A percentile compares a stretch with the other conserved stretches of the same genome.
Conservation (phyloP, 305 asterid species). For the Nicotiana rustica region DNA sequence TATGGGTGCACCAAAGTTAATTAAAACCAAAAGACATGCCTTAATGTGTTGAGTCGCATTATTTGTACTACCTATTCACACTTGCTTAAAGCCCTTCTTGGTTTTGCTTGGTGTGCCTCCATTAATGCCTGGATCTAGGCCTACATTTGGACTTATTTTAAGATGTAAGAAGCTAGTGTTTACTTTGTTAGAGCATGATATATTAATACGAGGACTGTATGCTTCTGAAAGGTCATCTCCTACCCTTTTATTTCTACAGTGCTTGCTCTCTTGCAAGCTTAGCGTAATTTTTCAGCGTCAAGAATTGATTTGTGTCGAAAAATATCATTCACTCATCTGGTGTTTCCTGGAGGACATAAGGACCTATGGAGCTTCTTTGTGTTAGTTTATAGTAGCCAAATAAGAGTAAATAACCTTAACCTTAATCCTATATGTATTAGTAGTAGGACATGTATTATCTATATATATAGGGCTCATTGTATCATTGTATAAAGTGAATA, state of each 20-base stretch:
- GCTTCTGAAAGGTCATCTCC: not conserved
- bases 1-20: not conserved
- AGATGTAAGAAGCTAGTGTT: not conserved
- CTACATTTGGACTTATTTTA: not conserved
- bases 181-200: not conserved
- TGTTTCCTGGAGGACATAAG: not conserved
- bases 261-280: not conserved
- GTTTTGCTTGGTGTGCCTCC: not conserved
- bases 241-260: too few relatives aligned
- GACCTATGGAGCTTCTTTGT: not conserved
- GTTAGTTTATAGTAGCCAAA: too few relatives aligned
- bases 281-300: not conserved
- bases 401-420: too few relatives aligned
- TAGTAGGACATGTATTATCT: too few relatives aligned
- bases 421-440: too few relatives aligned
- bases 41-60: conserved; percentile 7
- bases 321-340: not conserved
- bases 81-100: not conserved
- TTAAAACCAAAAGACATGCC: not conserved
- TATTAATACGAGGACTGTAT: not conserved
- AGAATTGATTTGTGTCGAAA: not conserved
- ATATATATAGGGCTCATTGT: too few relatives aligned
- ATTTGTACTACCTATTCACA: not conserved
- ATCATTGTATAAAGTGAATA: too few relatives aligned
- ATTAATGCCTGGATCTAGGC: not conserved